Base-by-base conservation (phyloP, 345 rosid genomes). In the Aethionema arabicum region DNA sequence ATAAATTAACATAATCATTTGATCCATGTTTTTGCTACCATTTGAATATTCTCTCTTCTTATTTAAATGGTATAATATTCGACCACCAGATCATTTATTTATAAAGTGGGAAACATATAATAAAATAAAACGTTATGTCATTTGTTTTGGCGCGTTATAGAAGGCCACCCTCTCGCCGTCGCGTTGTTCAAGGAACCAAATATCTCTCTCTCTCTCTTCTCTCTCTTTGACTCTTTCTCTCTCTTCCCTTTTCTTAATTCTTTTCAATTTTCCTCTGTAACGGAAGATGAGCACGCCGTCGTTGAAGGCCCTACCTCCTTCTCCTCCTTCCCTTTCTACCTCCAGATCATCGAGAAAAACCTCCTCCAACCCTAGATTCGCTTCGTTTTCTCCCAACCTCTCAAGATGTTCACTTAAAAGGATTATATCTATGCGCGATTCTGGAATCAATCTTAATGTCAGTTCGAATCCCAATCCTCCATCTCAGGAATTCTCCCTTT, bases 251-350 rank as follows among this genome's bases (percentile, higher is more conserved):
- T 11, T n/a, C 45, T 16, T 55, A 9, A 6, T 47, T 11, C n/a
- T 30, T 21, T 32, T 12, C 1, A 31, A 5, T 33, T 65, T 30
- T 29, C 12, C 7, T 42, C 27, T 21, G 2, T 38, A 11, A 38
- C 67, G 50, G 73, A 70, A 33, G 63, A 70, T 70, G 74, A 70
- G 56, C 68, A 48, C 63, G 45, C 56, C 59, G 10, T 44, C 68
- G 14, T 55, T 56, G 31, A 48, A 55, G 39, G 11, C 32, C 29
- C 5, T 69, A 52, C 14, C 67, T 46, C 47, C 63, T 41, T 11
- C 13, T 41, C 4, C 44, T 41, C 44, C 44, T 48, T 63, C 52
- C 48, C 68, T 62, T 49, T 55, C 43, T 54, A 46, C 73, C n/a
- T 53, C 47, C 10, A 52, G 32, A 60, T 32, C 61, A 1, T 11